These are phyloP conservation scores for Cladosporium halotolerans DNA, from an alignment of 2,329 filamentous ascomycete species.

Conservation along the genomic window DNA sequence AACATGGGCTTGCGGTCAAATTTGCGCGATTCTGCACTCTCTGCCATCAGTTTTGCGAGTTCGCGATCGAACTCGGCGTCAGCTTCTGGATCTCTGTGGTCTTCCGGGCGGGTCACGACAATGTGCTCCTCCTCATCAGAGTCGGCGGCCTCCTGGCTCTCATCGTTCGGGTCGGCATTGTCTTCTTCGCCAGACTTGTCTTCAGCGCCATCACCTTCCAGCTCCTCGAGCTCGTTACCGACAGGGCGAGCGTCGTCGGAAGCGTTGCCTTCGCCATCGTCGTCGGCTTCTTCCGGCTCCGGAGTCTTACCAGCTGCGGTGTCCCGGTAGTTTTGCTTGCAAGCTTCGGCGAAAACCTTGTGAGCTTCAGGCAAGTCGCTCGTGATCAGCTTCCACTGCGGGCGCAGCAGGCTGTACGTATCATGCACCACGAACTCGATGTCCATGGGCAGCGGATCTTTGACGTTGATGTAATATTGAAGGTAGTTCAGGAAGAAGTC, in stretches of 20 bases:
- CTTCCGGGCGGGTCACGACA: constrained; percentile 83
- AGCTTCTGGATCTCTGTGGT: constrained; percentile 83
- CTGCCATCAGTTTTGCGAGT: constrained; percentile 96
- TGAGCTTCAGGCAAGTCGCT: constrained; percentile 75
- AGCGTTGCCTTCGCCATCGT: constrained; percentile 36
- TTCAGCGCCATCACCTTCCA: constrained; percentile 49
- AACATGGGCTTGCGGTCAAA: constrained; percentile 93
- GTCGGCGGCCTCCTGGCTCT: constrained; percentile 47
- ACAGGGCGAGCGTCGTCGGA: constrained; percentile 66
- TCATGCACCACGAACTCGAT: constrained; percentile 96
- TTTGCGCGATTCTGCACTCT: constrained; percentile 90
- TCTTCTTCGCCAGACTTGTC: constrained; percentile 52
- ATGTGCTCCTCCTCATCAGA: constrained; percentile 79
- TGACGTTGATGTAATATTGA: constrained; percentile 92
- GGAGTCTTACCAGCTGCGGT: constrained; percentile 61
- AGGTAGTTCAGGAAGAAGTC: constrained; percentile 97
- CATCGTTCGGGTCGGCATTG: constrained; percentile 44
- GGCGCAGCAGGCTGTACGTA: constrained; percentile 74
- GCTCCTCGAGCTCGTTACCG: constrained; percentile 55
- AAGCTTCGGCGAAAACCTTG: constrained; percentile 76
- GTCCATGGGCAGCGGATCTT: constrained; percentile 87
- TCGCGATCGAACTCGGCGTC: constrained; percentile 98
- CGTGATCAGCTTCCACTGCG: constrained; percentile 80
- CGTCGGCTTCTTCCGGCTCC: constrained; percentile 61
- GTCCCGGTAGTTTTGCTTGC: constrained; percentile 81